Percentiles rank a stretch among this genome's conserved stretches.
Conservation (phyloP, 208 protist genomes). For the Leishmania turanica region DNA sequence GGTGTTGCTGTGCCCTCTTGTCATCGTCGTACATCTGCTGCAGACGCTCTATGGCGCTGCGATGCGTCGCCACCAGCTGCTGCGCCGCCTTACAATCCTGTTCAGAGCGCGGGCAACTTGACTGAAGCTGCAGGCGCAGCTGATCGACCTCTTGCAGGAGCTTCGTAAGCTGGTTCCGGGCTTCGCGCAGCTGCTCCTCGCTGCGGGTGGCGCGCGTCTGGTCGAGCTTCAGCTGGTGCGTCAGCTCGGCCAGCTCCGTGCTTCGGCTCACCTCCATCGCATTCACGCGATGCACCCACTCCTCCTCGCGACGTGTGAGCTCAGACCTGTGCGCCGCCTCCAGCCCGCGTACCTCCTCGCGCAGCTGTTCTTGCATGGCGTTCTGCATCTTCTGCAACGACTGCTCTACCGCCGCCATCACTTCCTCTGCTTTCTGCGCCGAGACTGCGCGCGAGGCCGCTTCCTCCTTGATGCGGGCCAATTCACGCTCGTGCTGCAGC, state of each 20-base stretch:
- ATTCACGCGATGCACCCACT: constrained; percentile 48
- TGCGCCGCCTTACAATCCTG: constrained; percentile 35
- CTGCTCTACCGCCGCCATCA: constrained; percentile 41
- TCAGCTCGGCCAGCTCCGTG: constrained; percentile 53
- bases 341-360: constrained; percentile 35
- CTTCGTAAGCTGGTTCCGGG: constrained; percentile 50
- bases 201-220: constrained; percentile 41
- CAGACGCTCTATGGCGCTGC: constrained; percentile 50
- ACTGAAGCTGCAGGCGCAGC: constrained; percentile 38
- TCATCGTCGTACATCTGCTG: constrained; percentile 81
- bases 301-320: constrained; percentile 38
- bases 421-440: constrained; percentile 35
- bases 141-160: constrained; percentile 60
- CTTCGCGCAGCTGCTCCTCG: constrained; percentile 70
- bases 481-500: constrained; percentile 70
- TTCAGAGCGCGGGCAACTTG: constrained; percentile 17
- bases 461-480: constrained; percentile 73
- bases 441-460: constrained; percentile 37
- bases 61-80: constrained; percentile 51
- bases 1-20: constrained; percentile 54
- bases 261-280: constrained; percentile 45
- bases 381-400: constrained; percentile 38
- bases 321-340: constrained; percentile 39
- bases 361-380: constrained; percentile 39
- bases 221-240: constrained; percentile 60